phyloP scores from a whole-genome alignment of 148 eudicot species.

The Cornus controversa region DNA sequence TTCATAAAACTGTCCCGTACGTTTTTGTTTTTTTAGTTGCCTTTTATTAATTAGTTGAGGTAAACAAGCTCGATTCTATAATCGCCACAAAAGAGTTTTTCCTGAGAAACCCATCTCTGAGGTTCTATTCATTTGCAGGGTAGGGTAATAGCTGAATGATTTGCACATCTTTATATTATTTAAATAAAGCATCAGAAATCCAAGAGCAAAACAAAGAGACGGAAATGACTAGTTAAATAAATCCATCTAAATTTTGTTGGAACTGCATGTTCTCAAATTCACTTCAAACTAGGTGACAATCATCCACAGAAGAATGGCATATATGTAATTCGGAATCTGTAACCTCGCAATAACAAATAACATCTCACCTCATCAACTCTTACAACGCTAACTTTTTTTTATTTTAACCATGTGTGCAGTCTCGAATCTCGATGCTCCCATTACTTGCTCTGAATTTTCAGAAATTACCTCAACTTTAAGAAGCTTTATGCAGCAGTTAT shows the following conservation, averaged over 20 bases:
- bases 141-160: too few relatives aligned
- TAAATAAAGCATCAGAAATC: too few relatives aligned
- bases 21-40: too few relatives aligned
- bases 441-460: background rate
- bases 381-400: background rate
- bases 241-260: background rate
- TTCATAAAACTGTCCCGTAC: too few relatives aligned
- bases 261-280: background rate
- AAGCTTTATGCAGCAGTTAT: background rate
- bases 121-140: too few relatives aligned
- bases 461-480: background rate
- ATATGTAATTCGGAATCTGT: background rate
- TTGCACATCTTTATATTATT: too few relatives aligned
- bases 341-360: background rate
- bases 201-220: too few relatives aligned
- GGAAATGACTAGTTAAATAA: background rate
- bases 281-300: background rate
- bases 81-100: too few relatives aligned
- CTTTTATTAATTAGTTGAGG: too few relatives aligned
- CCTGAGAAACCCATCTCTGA: too few relatives aligned
- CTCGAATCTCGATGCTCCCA: background rate
- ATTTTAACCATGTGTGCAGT: background rate
- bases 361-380: background rate
- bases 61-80: too few relatives aligned
- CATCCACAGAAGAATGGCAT: background rate